Evolutionary conservation across 169 alveolate species (phyloP).

Genomic region (Plasmodium inui): DNA sequence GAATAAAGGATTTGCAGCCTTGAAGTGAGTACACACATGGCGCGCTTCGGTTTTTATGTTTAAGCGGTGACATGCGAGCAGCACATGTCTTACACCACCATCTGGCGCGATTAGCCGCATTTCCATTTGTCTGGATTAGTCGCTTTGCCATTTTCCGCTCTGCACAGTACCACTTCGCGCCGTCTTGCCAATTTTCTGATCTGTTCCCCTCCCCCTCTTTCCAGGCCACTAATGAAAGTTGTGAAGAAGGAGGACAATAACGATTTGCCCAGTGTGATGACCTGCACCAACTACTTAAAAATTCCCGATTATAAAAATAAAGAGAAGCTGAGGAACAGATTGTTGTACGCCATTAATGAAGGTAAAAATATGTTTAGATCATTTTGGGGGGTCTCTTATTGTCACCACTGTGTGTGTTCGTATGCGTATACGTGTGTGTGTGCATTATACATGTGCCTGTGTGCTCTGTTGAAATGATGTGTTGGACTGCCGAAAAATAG

Average conservation of each 20-base stretch:
- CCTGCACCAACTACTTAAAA: constrained; percentile 95
- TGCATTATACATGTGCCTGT: background rate
- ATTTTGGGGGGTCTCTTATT: constrained; percentile 44
- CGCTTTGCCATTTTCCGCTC: background rate
- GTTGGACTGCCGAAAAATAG: background rate
- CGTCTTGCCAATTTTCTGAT: background rate
- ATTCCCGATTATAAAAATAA: constrained; percentile 92
- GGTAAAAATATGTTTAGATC: constrained; percentile 87
- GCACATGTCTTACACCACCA: no score
- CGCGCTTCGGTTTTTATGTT: constrained; percentile 1
- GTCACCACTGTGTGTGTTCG: background rate
- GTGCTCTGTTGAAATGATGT: background rate
- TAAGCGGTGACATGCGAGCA: background rate
- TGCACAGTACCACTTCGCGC: no score
- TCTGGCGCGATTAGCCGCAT: no score
- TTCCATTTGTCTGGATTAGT: no score
- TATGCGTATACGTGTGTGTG: constrained; percentile 10
- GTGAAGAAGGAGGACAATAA: constrained; percentile 87
- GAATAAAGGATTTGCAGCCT: constrained; percentile 93
- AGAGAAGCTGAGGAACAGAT: constrained; percentile 87
- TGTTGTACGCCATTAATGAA: constrained; percentile 92
- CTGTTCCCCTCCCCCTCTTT: background rate
- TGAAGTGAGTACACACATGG: constrained; percentile 83
- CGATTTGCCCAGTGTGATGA: constrained; percentile 94
- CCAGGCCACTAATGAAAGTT: constrained; percentile 88